phyloP scores from a whole-genome alignment of 2,329 filamentous ascomycete genomes.

The Arthrobotrys sphaeroides region DNA sequence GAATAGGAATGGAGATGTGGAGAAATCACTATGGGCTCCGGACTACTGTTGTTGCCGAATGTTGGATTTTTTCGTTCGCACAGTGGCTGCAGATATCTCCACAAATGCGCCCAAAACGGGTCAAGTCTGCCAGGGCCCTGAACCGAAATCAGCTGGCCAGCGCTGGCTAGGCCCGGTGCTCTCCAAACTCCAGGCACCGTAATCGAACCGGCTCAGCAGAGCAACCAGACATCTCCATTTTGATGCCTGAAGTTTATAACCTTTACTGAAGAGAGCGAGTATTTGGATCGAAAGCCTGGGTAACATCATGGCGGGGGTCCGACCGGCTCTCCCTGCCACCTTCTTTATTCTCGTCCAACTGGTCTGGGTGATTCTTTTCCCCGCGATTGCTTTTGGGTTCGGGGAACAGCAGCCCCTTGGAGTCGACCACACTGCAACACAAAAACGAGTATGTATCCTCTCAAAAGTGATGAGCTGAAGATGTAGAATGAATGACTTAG shows the following conservation, averaged over 20 bases:
- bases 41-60: background rate
- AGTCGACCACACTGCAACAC: conserved; percentile 17
- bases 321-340: background rate
- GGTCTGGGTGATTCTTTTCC: background rate
- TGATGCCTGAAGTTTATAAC: conserved; percentile 18
- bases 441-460: conserved; percentile 12
- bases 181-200: background rate
- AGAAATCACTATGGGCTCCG: background rate
- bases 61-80: background rate
- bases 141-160: background rate
- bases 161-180: background rate
- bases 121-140: background rate
- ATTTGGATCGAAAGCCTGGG: background rate
- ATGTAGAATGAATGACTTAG: background rate
- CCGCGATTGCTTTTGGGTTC: background rate
- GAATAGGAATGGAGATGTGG: too few relatives aligned
- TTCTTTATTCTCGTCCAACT: conserved; percentile 16
- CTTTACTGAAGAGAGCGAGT: background rate
- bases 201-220: background rate
- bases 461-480: background rate
- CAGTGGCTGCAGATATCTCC: background rate
- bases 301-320: background rate
- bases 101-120: background rate
- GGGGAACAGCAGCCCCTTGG: conserved; percentile 32
- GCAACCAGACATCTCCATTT: background rate